These are phyloP conservation scores for Gracilariopsis chorda DNA, from an alignment of 23 red algal genomes.

Conservation along the genomic window DNA sequence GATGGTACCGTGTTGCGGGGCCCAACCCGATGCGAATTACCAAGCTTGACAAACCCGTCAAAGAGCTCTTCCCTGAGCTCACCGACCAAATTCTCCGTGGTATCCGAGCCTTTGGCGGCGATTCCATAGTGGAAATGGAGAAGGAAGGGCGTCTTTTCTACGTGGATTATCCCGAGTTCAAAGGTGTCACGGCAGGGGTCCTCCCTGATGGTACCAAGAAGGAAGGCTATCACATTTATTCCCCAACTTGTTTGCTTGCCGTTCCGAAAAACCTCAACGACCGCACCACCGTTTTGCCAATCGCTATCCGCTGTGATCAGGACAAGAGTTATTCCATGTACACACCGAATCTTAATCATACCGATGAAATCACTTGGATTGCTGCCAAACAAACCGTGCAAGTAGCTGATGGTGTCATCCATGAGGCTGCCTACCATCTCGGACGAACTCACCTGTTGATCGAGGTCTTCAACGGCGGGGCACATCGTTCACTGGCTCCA, in stretches of 20 bases:
- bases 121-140: background rate
- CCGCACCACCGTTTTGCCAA: background rate
- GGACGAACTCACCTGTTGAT: constrained; percentile 45
- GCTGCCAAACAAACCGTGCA: background rate
- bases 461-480: background rate
- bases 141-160: constrained; percentile 9
- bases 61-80: constrained; percentile 16
- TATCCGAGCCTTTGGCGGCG: background rate
- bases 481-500: background rate
- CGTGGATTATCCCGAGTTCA: constrained; percentile 8
- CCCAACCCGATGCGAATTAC: background rate
- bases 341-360: background rate
- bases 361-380: background rate
- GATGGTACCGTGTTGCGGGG: constrained; percentile 34
- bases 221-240: constrained; percentile 28
- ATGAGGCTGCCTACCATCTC: constrained; percentile 11
- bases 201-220: constrained; percentile 30
- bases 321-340: constrained; percentile 3
- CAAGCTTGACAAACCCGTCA: background rate
- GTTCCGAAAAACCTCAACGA: constrained; percentile 1
- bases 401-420: constrained; percentile 17
- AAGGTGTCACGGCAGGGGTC: background rate
- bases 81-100: constrained; percentile 21
- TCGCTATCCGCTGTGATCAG: constrained; percentile 21
- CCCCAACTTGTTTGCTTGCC: background rate